Base-by-base conservation (phyloP, 768 basidiomycete species). In the Leccinum barrowsii region DNA sequence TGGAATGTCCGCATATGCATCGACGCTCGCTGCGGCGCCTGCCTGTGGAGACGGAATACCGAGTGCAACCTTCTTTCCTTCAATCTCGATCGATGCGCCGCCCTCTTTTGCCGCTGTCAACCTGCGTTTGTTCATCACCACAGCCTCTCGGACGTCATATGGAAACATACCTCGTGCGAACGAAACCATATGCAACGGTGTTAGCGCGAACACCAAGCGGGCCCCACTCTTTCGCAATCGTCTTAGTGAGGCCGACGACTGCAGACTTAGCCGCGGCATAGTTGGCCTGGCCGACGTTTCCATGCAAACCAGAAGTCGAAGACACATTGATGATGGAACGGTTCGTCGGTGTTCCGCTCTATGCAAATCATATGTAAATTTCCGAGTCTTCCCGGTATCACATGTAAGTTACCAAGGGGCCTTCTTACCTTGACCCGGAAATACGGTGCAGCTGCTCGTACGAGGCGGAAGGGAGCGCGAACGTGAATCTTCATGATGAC, bases 201-300 rank as follows among this genome's bases (percentile, higher is more conserved):
- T 94, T 92, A 26, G 87, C 87, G 52, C 91, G 87, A 21, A 92
- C 89, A 63, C 86, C 86, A 73, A 87, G 92, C 4, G 78, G 73
- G 30, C 92, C 92, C 91, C 91, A 94, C 69, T 94, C 92, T 70
- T 93, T 94, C 50, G 86, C 85, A 62, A 90, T 85, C 42, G 91
- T 93, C 78, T 92, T 93, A 40, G 90, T 89, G 54, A 93, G 75
- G 13, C 91, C 92, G 57, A 87, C 65, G 42, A 93, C 84, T 7
- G 87, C 91, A 12, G 89, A 76, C 67, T 92, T 92, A 59, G 87
- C 90, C 1, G 89, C 82, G 22, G 90, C 84, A 65, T 90, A 92
- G 75, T 92, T 92, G 15, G 79, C 85, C 72, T 93, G 92, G 4
- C 92, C 92, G 53, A 92, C 87, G 70, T 90, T 92, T 19, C 91